Evolutionary conservation across 495 filamentous ascomycete genomes (phyloP).

Genomic region (Penicillium robsamsonii): DNA sequence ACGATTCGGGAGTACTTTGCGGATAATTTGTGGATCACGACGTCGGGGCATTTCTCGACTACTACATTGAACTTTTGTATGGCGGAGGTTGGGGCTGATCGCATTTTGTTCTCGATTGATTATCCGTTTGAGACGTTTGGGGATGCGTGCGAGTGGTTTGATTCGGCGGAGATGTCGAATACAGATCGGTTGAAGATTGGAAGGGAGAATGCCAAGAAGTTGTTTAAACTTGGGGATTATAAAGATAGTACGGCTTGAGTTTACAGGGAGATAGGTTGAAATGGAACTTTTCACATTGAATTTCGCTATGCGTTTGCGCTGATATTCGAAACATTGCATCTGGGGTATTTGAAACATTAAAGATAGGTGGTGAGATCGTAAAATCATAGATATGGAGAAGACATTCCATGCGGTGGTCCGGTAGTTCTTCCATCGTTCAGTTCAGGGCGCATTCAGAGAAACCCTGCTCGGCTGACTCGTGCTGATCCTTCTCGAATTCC

Average conservation of each 20-base stretch:
- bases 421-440: neutral
- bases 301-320: neutral
- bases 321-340: neutral
- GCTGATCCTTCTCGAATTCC: neutral
- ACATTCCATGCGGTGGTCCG: neutral
- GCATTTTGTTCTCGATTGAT: constrained; percentile 51
- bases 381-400: neutral
- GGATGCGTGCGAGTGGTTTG: constrained; percentile 57
- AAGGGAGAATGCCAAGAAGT: constrained; percentile 52
- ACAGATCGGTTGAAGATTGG: constrained; percentile 50
- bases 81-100: constrained; percentile 42
- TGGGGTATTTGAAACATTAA: constrained; percentile 1
- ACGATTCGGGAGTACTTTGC: constrained; percentile 58
- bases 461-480: neutral
- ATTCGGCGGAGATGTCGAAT: constrained; percentile 44
- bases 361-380: neutral
- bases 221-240: constrained; percentile 49
- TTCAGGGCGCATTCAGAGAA: no score
- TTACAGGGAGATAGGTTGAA: neutral
- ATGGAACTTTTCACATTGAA: neutral
- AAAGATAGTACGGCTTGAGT: constrained; percentile 38
- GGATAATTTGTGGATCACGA: constrained; percentile 64
- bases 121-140: constrained; percentile 53
- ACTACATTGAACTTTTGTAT: constrained; percentile 52
- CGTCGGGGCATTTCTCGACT: constrained; percentile 59